Conservation (phyloP, 108 stramenopile species). For the Conticribra guillardii region DNA sequence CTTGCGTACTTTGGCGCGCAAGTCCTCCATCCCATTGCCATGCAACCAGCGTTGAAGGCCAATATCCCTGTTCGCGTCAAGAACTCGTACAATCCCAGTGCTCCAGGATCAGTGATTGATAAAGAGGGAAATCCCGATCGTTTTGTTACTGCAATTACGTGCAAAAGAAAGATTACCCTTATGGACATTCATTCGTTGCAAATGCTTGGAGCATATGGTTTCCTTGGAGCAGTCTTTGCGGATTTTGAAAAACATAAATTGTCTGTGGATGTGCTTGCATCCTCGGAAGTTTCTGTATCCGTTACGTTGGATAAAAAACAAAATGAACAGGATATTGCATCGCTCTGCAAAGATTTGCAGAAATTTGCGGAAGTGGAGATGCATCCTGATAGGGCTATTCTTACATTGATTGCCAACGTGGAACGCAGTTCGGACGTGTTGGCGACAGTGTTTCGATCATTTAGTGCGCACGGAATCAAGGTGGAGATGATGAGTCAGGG, state of each 20-base stretch:
- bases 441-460: constrained; percentile 92
- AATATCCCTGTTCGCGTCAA: constrained; percentile 95
- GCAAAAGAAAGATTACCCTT: constrained; percentile 86
- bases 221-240: constrained; percentile 89
- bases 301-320: constrained; percentile 97
- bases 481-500: constrained; percentile 95
- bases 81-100: constrained; percentile 96
- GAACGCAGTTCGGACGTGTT: constrained; percentile 86
- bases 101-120: constrained; percentile 89
- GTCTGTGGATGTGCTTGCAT: constrained; percentile 99
- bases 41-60: constrained; percentile 88
- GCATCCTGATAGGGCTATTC: constrained; percentile 72
- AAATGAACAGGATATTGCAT: constrained; percentile 48
- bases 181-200: constrained; percentile 92
- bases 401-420: constrained; percentile 95
- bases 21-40: constrained; percentile 95
- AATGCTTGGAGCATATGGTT: constrained; percentile 98
- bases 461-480: constrained; percentile 70
- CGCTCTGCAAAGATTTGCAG: constrained; percentile 58
- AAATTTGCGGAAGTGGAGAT: constrained; percentile 74
- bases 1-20: constrained; percentile 98
- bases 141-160: constrained; percentile 96
- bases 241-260: constrained; percentile 93
- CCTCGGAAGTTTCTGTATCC: constrained; percentile 96
- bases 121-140: constrained; percentile 56